A percentile compares a stretch with the other conserved stretches of the same genome.
Evolutionary conservation across 495 filamentous ascomycete species (phyloP).

Genomic region (Parmelia sp.): DNA sequence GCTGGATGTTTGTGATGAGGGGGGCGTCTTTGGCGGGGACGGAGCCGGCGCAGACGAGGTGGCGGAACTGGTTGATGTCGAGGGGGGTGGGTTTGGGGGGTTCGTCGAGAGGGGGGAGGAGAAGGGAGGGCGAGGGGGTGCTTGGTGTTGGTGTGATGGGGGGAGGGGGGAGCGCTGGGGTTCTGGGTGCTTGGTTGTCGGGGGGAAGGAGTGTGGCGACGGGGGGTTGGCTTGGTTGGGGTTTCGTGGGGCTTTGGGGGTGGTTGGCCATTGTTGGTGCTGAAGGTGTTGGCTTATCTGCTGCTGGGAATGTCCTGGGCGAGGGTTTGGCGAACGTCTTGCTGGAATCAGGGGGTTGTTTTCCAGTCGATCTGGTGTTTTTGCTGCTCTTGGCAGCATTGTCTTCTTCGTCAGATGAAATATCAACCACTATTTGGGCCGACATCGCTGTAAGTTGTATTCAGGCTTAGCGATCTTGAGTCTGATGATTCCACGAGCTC

Average conservation of each 20-base stretch:
- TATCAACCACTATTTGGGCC: neutral
- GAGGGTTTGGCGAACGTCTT: neutral
- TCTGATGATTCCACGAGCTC: neutral
- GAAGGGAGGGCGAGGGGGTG: neutral
- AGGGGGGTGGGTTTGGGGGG: neutral
- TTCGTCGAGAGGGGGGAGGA: neutral
- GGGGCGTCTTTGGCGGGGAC: neutral
- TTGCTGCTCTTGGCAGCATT: neutral
- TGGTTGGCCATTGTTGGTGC: neutral
- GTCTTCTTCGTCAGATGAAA: conserved; percentile 9
- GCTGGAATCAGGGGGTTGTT: neutral
- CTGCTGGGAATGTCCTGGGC: neutral
- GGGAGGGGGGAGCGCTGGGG: neutral
- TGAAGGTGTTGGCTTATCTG: neutral
- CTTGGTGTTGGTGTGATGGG: neutral
- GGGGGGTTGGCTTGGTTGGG: neutral
- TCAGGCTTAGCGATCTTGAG: neutral
- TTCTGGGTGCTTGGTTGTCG: neutral
- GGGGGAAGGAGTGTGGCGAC: neutral
- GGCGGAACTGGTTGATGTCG: neutral
- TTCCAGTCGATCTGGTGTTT: neutral
- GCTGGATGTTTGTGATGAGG: neutral
- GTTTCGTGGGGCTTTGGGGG: neutral
- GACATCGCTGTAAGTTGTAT: neutral
- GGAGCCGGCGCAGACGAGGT: neutral